Evolutionary conservation across 768 basidiomycete genomes (phyloP).

Genomic region (Tephrocybe sp.): DNA sequence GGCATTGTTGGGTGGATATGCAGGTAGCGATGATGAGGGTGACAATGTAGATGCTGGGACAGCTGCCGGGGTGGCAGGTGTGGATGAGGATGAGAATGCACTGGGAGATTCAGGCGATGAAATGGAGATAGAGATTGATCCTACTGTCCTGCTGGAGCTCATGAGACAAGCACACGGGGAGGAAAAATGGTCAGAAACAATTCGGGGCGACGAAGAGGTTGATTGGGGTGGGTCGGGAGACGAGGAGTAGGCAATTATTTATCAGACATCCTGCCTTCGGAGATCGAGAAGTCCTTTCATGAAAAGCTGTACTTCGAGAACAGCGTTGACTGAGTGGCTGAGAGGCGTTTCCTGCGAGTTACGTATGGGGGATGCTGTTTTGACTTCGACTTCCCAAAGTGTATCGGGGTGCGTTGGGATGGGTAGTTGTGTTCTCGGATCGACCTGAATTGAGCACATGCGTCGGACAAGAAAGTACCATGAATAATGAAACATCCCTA

Average conservation of each 20-base stretch:
- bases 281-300: slow-evolving; percentile 87
- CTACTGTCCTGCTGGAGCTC: slow-evolving; percentile 41
- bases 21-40: slow-evolving; percentile 45
- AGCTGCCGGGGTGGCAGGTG: slow-evolving; percentile 17
- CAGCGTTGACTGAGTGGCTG: slow-evolving; percentile 67
- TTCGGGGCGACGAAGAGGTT: slow-evolving; percentile 42
- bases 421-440: slow-evolving; percentile 72
- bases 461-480: slow-evolving; percentile 4
- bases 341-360: slow-evolving; percentile 79
- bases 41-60: slow-evolving; percentile 29
- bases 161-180: slow-evolving; percentile 35
- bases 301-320: slow-evolving; percentile 76
- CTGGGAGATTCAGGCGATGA: slow-evolving; percentile 18
- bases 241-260: slow-evolving; percentile 18
- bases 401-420: slow-evolving; percentile 79
- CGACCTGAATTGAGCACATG: slow-evolving; percentile 48
- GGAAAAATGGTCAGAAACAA: slow-evolving; percentile 25
- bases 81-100: slow-evolving; percentile 30
- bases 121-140: slow-evolving; percentile 33
- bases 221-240: slow-evolving; percentile 49
- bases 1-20: slow-evolving; percentile 41
- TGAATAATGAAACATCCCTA: slow-evolving; percentile 24
- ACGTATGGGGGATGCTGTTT: slow-evolving; percentile 75
- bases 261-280: slow-evolving; percentile 66
- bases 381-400: slow-evolving; percentile 87